A percentile compares a stretch with the other conserved stretches of the same genome.
Conservation (phyloP, 2,329 filamentous ascomycete species). For the Dactylellina haptotyla region DNA sequence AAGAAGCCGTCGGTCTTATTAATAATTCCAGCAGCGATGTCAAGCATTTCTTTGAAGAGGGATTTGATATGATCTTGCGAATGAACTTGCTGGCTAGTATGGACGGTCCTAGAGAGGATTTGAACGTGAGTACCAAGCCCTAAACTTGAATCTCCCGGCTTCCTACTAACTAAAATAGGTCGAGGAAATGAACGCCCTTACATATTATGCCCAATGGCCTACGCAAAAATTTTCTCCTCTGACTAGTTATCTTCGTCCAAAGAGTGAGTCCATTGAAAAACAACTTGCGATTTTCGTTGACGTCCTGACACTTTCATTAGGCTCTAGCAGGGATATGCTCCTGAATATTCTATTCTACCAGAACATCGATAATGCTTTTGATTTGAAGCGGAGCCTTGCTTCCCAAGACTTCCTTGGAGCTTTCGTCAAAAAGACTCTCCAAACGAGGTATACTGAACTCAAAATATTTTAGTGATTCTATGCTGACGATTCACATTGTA, state of each 20-base stretch:
- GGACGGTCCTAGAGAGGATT: neutral
- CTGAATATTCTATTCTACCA: slow-evolving; percentile 16
- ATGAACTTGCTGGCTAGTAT: slow-evolving; percentile 24
- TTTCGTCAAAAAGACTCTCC: slow-evolving; percentile 14
- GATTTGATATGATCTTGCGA: slow-evolving; percentile 41
- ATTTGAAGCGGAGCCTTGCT: slow-evolving; percentile 18
- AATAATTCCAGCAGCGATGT: neutral
- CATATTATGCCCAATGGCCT: slow-evolving; percentile 38
- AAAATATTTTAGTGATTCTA: neutral
- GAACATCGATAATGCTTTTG: neutral
- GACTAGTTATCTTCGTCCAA: neutral
- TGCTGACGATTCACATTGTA: slow-evolving; percentile 2
- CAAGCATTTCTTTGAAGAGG: slow-evolving; percentile 19
- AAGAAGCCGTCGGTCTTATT: slow-evolving; percentile 29
- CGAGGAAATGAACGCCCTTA: slow-evolving; percentile 28
- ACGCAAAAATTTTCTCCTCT: slow-evolving; percentile 16
- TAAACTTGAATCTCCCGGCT: neutral
- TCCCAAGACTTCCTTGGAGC: slow-evolving; percentile 9
- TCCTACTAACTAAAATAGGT: slow-evolving; percentile 16
- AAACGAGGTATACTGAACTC: slow-evolving; percentile 6
- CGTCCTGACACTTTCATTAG: neutral
- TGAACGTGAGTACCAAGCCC: slow-evolving; percentile 8
- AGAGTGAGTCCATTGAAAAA: slow-evolving; percentile 23
- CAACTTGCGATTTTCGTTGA: too few species aligned
- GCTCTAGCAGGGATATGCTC: neutral